A percentile compares a stretch with the other conserved stretches of the same genome.
Conservation (phyloP, 371 early-diverging fungal genomes). For the Rhizopus delemar region DNA sequence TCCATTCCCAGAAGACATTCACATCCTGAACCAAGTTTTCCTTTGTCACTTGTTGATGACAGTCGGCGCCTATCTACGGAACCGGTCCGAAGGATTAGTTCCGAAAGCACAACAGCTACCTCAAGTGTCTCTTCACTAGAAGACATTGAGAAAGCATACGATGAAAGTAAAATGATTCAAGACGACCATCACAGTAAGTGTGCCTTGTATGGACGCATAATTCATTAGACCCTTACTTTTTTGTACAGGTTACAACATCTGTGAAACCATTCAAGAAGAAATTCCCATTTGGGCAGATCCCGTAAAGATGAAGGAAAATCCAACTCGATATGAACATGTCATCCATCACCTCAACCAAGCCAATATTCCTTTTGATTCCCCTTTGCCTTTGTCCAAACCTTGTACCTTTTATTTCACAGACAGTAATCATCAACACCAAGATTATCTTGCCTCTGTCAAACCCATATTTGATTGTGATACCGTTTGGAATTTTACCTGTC, state of each 20-base stretch:
- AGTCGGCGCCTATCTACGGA: constrained; percentile 20
- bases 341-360: constrained; percentile 29
- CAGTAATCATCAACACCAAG: constrained; percentile 41
- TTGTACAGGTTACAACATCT: no score
- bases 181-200: no score
- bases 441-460: constrained; percentile 51
- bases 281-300: constrained; percentile 48
- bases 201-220: no score
- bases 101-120: constrained; percentile 15
- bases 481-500: constrained; percentile 54
- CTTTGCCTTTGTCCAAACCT: constrained; percentile 26
- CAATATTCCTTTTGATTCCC: constrained; percentile 12
- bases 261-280: background rate
- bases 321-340: constrained; percentile 30
- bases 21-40: constrained; percentile 61
- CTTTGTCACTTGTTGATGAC: constrained; percentile 4
- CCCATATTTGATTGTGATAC: constrained; percentile 52
- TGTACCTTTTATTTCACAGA: constrained; percentile 55
- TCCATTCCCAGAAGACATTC: constrained; percentile 64
- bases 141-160: background rate
- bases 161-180: background rate
- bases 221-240: no score
- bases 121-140: constrained; percentile 16
- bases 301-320: constrained; percentile 33
- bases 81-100: constrained; percentile 26